Base-by-base conservation (phyloP, 345 rosid species). In the Salix viminalis region DNA sequence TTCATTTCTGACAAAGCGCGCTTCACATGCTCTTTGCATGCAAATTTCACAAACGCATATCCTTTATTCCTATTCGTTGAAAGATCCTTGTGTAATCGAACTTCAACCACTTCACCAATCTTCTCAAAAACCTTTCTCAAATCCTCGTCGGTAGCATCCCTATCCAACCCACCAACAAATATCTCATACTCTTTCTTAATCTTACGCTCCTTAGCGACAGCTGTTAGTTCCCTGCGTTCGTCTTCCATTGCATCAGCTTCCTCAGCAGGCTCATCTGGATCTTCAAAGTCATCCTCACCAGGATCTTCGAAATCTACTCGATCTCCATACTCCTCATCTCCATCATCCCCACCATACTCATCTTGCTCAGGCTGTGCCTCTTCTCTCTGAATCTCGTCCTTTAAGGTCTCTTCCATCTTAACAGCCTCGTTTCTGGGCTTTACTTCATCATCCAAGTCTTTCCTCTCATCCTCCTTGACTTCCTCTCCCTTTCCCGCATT, bases 31-130 rank as follows among this genome's bases (percentile, higher is more conserved):
- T 84, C 91, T 79, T 82, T 88, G 66, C 72, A 84, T 44, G 88
- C 84, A 83, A 84, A 90, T 85, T 83, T 88, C 79, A 90, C 90
- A 79, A 90, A 87, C 64, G 93, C 93, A 83, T 85, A 90, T 23
- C 93, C 90, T 74, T 84, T 88, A n/a, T 83, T 90, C 81, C 79
- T 88, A 65, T 80, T 86, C 7, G 82, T 85, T 36, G 86, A 66
- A 52, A 81, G 81, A 81, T 85, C 76, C 76, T 50, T 85, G 83
- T 85, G 88, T 79, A 90, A 41, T 54, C 90, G 79, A 70, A 90
- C 87, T 76, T 88, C 94, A 75, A 85, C 83, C 32, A 88, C 85
- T 74, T 88, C 83, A 68, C 90, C 91, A 72, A 90, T 84, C 76
- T 79, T 82, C 86, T 86, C 86, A 82, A 90, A 88, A 75, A 84